Evolutionary conservation across 1,284 basidiomycete genomes (phyloP).

Genomic region (Moesziomyces parantarcticus): DNA sequence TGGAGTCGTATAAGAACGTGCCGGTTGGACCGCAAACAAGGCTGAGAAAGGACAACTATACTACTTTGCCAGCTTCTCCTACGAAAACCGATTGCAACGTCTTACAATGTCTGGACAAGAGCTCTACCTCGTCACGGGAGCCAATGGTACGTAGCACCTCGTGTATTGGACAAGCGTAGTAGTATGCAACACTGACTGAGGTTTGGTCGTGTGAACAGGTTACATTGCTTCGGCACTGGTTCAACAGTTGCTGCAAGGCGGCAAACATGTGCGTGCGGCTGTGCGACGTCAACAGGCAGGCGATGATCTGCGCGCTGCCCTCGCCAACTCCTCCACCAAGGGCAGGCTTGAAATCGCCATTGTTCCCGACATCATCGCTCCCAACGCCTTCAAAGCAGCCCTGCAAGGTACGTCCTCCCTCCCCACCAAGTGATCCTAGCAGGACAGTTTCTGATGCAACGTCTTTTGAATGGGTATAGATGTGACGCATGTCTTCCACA

Average conservation of each 20-base stretch:
- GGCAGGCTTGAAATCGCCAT: slow-evolving; percentile 11
- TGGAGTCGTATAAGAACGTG: no score
- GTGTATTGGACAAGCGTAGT: no score
- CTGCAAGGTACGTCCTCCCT: slow-evolving; percentile 1
- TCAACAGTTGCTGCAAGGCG: slow-evolving; percentile 1
- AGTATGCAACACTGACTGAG: no score
- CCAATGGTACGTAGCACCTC: slow-evolving; percentile 1
- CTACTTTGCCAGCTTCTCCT: no score
- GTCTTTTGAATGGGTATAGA: no score
- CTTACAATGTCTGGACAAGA: no score
- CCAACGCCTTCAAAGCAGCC: slow-evolving; percentile 1
- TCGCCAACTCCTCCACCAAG: not conserved
- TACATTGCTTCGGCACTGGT: slow-evolving; percentile 12
- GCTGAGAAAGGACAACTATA: no score
- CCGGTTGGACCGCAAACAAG: no score
- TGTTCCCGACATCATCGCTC: slow-evolving; percentile 8
- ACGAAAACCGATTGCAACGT: no score
- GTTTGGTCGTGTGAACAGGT: not conserved
- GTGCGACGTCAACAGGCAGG: slow-evolving; percentile 4
- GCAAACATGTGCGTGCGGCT: slow-evolving; percentile 5
- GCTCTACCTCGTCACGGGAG: slow-evolving; percentile 11
- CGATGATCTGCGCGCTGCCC: not conserved
- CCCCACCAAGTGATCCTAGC: not conserved
- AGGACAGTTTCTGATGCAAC: no score
- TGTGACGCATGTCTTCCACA: slow-evolving; percentile 19